Base-by-base conservation (phyloP, 805 yeast species). In the Jamesozyma lodderae region DNA sequence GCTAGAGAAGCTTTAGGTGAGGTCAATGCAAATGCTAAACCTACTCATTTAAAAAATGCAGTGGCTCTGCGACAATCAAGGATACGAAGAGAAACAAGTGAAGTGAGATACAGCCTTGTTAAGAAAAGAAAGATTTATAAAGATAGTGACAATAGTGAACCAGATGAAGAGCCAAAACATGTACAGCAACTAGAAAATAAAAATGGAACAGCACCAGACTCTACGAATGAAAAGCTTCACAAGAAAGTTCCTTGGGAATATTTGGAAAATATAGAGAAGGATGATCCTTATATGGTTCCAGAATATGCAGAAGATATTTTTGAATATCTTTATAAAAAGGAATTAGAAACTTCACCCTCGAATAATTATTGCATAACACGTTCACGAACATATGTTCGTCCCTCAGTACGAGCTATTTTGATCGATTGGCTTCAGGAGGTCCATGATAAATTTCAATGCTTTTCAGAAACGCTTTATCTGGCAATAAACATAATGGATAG, bases 371-470 rank as follows among this genome's bases (percentile, higher is more conserved):
- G 83, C 26, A 68, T 64, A 44, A 53, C 49, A 24, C 27, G 25
- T n/a, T 69, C 75, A 60, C 83, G 79, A 57, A 70, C 73, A 36
- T 76, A 76, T 42, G 61, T 85, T 48, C 76, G 81, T 51, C 94
- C 95, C 40, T 74, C 77, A 44, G 81, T 83, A 82, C 73, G 96
- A 48, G 79, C 86, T 6, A 82, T 87, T 37, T 65, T 87, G 41
- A 85, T 87, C n/a, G 95, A 88, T 62, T 87, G 96, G 96, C 68
- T 87, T 48, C 85, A 85, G 9, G 94, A 85, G 56, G 88, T 87
- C 57, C 96, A 86, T 64, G 68, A 77, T 48, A 73, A 84, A 57
- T 87, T 87, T 62, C 72, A 88, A 47, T 70, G 88, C 45, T 68
- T 81, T 31, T 95, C 94, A 1, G 96, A 87, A 61, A 84, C 95